Evolutionary conservation across 768 basidiomycete genomes (phyloP).

Genomic region (Lentinula edodes): DNA sequence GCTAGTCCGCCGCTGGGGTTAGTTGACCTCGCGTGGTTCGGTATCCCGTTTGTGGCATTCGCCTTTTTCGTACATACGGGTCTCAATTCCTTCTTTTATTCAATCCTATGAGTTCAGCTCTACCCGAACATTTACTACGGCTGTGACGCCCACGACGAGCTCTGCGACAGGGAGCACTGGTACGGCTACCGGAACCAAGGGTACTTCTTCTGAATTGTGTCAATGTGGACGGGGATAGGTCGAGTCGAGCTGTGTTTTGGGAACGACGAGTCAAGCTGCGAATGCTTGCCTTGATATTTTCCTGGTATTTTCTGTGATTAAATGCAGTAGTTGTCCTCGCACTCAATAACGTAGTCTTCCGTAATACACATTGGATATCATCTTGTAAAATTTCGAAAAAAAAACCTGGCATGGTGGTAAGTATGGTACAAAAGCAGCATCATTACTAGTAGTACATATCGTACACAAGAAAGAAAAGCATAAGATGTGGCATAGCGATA

Average conservation of each 20-base stretch:
- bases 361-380: too few species aligned
- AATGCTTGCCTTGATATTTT: background rate
- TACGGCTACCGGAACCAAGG: background rate
- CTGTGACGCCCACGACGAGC: background rate
- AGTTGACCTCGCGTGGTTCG: conserved; percentile 46
- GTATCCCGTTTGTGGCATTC: conserved; percentile 28
- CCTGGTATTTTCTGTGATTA: too few species aligned
- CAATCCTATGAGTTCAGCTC: too few species aligned
- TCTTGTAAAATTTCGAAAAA: background rate
- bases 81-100: background rate
- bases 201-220: background rate
- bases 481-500: background rate
- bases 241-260: too few species aligned
- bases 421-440: background rate
- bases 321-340: too few species aligned
- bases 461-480: background rate
- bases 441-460: background rate
- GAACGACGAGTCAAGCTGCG: background rate
- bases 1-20: conserved; percentile 40
- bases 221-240: background rate
- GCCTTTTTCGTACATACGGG: too few species aligned
- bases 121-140: background rate
- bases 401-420: background rate
- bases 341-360: too few species aligned
- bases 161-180: background rate